Conservation (phyloP, 208 protist species). For the Histomonas meleagridis region DNA sequence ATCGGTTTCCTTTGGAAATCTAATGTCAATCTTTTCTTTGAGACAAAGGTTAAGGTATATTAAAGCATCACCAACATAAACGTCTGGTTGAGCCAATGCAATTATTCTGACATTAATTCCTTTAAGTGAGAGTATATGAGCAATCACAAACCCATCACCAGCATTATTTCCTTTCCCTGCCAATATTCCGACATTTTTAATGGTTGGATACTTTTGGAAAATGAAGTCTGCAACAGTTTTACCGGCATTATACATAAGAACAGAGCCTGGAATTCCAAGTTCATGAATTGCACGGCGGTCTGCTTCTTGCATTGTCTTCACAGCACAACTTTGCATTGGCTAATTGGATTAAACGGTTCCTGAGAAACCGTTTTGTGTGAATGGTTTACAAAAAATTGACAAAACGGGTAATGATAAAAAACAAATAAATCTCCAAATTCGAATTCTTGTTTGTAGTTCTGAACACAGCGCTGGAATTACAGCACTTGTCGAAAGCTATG, state of each 20-base stretch:
- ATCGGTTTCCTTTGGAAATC: neutral
- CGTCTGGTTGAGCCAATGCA: neutral
- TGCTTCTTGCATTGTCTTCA: conserved; percentile 32
- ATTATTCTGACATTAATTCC: neutral
- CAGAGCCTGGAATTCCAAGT: neutral
- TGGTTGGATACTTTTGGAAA: neutral
- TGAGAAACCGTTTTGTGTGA: no score
- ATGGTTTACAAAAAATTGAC: no score
- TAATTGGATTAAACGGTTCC: no score
- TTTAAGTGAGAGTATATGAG: neutral
- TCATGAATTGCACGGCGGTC: conserved; percentile 33
- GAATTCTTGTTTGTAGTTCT: no score
- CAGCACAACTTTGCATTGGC: no score
- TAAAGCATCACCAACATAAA: neutral
- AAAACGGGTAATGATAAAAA: no score
- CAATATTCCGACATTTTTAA: neutral
- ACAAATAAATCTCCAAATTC: no score
- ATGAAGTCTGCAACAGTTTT: neutral
- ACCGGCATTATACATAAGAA: conserved; percentile 24
- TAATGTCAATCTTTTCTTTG: neutral
- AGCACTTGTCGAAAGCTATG: no score
- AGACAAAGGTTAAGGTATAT: neutral
- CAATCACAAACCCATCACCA: conserved; percentile 21
- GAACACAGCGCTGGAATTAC: no score
- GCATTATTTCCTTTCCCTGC: conserved; percentile 23